phyloP scores from a whole-genome alignment of 495 filamentous ascomycete genomes.

The Cladorrhinum samala region DNA sequence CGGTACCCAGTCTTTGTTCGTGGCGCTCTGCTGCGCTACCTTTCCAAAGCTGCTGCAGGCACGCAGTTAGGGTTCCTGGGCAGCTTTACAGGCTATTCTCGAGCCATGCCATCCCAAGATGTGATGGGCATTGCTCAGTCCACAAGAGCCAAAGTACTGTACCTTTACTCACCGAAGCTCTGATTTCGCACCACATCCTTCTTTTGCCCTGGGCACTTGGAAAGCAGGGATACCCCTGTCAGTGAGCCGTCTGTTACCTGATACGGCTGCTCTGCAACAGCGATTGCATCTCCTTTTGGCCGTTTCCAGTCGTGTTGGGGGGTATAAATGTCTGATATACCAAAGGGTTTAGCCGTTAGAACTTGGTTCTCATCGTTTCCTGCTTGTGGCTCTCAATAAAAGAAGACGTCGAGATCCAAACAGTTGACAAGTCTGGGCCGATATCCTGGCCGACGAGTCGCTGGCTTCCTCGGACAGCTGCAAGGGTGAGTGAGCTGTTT shows the following conservation, averaged over 20 bases:
- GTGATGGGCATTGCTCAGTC: background rate
- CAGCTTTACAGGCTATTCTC: background rate
- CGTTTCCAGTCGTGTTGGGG: constrained; percentile 14
- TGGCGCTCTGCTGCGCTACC: background rate
- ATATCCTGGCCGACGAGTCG: constrained; percentile 14
- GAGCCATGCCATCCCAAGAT: background rate
- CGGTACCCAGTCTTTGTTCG: constrained; percentile 6
- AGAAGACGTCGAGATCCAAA: constrained; percentile 16
- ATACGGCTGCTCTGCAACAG: constrained; percentile 20
- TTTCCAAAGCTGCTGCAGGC: too few species aligned
- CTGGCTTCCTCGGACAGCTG: constrained; percentile 10
- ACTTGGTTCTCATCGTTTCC: constrained; percentile 23
- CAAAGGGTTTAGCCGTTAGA: constrained; percentile 24
- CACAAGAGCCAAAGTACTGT: too few species aligned
- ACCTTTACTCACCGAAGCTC: background rate
- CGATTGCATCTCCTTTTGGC: constrained; percentile 15
- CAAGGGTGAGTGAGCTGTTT: constrained; percentile 18
- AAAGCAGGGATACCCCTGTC: constrained; percentile 21
- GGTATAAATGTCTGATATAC: constrained; percentile 22
- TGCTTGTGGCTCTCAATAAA: constrained; percentile 15
- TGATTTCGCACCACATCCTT: too few species aligned
- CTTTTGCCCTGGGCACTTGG: background rate
- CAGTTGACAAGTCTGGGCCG: constrained; percentile 10
- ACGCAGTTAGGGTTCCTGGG: background rate
- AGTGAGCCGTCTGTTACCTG: constrained; percentile 24